These are phyloP conservation scores for Mycena chlorophos DNA, from an alignment of 768 basidiomycete species.

Conservation along the genomic window DNA sequence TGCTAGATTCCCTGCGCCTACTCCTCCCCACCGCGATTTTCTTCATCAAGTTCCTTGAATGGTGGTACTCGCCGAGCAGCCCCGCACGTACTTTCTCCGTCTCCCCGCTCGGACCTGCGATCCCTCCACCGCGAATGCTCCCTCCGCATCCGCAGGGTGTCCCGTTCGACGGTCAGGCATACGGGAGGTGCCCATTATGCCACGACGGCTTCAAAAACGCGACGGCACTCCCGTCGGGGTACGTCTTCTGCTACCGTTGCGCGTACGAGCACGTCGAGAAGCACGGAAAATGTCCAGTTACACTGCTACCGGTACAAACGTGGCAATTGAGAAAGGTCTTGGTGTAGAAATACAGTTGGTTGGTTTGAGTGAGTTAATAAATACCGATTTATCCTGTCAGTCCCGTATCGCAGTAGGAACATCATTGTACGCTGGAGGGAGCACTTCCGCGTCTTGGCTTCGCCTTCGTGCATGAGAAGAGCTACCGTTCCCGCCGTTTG, in stretches of 20 bases:
- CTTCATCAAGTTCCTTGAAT: constrained; percentile 94
- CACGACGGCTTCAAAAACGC: constrained; percentile 73
- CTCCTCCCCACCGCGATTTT: constrained; percentile 89
- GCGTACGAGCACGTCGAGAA: constrained; percentile 80
- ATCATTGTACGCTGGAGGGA: not conserved
- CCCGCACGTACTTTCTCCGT: constrained; percentile 73
- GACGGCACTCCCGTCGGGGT: constrained; percentile 87
- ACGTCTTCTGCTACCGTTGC: constrained; percentile 94
- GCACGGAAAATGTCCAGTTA: constrained; percentile 82
- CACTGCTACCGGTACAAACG: constrained; percentile 67
- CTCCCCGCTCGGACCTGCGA: constrained; percentile 62
- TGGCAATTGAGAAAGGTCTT: constrained; percentile 90
- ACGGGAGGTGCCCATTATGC: constrained; percentile 88
- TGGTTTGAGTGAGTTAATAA: constrained; percentile 34
- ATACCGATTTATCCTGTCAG: not conserved
- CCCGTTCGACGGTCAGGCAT: constrained; percentile 58
- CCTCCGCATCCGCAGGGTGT: constrained; percentile 74
- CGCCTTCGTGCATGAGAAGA: not conserved
- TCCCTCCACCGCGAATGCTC: constrained; percentile 77
- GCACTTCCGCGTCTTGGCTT: not conserved
- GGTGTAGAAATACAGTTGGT: constrained; percentile 51
- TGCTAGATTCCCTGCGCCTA: constrained; percentile 77
- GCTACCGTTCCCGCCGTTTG: constrained; percentile 6
- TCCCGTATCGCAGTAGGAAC: not conserved
- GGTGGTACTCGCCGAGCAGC: constrained; percentile 97